These are phyloP conservation scores for Lachnellula occidentalis DNA, from an alignment of 2,329 filamentous ascomycete species.

Conservation along the genomic window DNA sequence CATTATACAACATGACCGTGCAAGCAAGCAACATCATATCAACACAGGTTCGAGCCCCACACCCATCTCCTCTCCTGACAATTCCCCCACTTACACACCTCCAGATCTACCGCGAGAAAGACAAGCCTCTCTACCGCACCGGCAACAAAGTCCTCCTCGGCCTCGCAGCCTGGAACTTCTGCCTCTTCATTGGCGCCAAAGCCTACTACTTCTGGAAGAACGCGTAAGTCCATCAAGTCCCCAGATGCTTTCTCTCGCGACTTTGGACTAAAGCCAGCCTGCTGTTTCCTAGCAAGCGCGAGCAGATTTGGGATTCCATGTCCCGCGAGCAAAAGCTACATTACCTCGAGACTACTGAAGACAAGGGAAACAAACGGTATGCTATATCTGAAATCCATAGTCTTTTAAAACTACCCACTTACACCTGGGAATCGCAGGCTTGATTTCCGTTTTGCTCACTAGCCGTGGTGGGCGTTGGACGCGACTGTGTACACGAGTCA, in stretches of 20 bases:
- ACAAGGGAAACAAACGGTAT: constrained; percentile 10
- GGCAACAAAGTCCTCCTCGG: constrained; percentile 50
- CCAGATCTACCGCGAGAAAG: constrained; percentile 41
- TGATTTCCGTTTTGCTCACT: too few species aligned
- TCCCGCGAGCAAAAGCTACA: constrained; percentile 31
- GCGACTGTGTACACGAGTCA: too few species aligned
- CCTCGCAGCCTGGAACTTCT: constrained; percentile 39
- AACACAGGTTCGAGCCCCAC: not conserved
- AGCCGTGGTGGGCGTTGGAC: too few species aligned
- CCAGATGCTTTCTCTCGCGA: too few species aligned
- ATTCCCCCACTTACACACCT: not conserved
- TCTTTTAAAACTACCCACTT: too few species aligned
- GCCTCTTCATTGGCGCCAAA: constrained; percentile 38
- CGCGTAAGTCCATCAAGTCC: not conserved
- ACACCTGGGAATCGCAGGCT: too few species aligned
- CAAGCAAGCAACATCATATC: constrained; percentile 9
- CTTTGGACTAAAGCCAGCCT: too few species aligned
- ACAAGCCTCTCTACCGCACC: constrained; percentile 44
- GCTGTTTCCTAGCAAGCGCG: constrained; percentile 24
- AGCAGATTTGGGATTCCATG: constrained; percentile 39
- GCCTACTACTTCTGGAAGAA: constrained; percentile 40
- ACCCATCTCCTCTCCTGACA: too few species aligned
- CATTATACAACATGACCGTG: constrained; percentile 51
- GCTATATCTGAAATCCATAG: too few species aligned
- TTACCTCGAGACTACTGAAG: constrained; percentile 7